Conservation (phyloP, 78 protist genomes). For the Mastigamoeba balamuthi region DNA sequence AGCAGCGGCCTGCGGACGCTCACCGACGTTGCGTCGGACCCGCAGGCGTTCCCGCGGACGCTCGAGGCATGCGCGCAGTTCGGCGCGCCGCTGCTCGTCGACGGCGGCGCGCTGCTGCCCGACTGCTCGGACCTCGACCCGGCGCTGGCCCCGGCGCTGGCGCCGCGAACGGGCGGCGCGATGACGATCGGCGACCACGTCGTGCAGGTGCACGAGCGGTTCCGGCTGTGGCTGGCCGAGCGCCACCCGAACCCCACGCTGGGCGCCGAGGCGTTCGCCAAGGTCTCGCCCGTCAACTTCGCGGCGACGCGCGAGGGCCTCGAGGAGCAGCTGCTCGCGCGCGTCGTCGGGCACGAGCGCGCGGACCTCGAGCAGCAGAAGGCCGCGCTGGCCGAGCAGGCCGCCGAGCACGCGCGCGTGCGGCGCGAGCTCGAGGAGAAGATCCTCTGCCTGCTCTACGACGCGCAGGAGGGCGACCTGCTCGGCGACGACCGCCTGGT, state of each 20-base stretch:
- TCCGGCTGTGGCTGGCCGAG: neutral
- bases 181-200: neutral
- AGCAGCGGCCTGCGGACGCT: too few relatives aligned
- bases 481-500: slow-evolving; percentile 62
- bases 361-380: slow-evolving; percentile 65
- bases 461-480: slow-evolving; percentile 67
- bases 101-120: neutral
- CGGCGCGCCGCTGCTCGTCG: neutral
- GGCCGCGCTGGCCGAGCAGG: slow-evolving; percentile 24
- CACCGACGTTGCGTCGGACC: too few relatives aligned
- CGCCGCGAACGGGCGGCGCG: neutral
- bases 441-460: slow-evolving; percentile 49
- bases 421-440: slow-evolving; percentile 54
- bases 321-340: slow-evolving; percentile 86
- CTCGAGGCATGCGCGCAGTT: neutral
- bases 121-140: neutral
- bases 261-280: neutral
- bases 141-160: neutral
- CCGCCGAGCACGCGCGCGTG: slow-evolving; percentile 60
- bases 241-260: neutral
- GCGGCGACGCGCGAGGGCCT: slow-evolving; percentile 75
- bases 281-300: slow-evolving; percentile 58
- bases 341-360: slow-evolving; percentile 72
- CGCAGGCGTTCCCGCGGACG: neutral
- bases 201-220: neutral